These are phyloP conservation scores for Begonia fuchsioides DNA, from an alignment of 306 rosid genomes.

Conservation along the genomic window DNA sequence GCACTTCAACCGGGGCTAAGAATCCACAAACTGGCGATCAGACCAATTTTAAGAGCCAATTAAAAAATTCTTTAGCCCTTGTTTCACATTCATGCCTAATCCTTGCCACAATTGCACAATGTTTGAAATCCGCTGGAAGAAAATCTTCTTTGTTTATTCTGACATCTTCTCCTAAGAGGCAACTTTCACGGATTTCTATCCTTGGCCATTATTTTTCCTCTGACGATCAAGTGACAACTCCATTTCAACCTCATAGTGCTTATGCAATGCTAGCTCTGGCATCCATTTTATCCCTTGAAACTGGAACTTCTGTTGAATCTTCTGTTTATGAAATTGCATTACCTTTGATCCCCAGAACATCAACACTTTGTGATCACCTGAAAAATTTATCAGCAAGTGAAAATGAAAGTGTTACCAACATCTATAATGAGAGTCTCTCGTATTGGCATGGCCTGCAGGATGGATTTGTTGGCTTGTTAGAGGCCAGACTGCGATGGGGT, in stretches of 20 bases:
- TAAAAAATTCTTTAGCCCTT: constrained; percentile 44
- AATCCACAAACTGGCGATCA: constrained; percentile 46
- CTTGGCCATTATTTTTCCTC: constrained; percentile 54
- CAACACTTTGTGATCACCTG: constrained; percentile 45
- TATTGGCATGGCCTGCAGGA: constrained; percentile 72
- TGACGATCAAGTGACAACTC: constrained; percentile 37
- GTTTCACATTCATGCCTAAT: constrained; percentile 59
- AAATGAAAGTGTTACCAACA: constrained; percentile 26
- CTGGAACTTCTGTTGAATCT: constrained; percentile 58
- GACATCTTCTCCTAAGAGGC: constrained; percentile 65
- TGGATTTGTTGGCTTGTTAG: constrained; percentile 85
- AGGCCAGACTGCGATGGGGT: constrained; percentile 68
- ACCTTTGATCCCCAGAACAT: constrained; percentile 73
- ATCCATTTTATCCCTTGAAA: constrained; percentile 70
- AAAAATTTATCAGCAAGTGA: constrained; percentile 35
- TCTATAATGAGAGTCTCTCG: constrained; percentile 37
- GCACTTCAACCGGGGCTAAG: constrained; percentile 43
- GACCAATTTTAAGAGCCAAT: constrained; percentile 38
- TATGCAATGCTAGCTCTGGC: constrained; percentile 82
- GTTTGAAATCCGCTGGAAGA: constrained; percentile 75
- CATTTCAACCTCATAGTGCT: constrained; percentile 41
- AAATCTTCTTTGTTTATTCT: constrained; percentile 77
- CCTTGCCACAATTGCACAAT: constrained; percentile 64
- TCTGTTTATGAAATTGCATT: constrained; percentile 57
- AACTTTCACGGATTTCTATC: constrained; percentile 60